Evolutionary conservation across 2,329 filamentous ascomycete genomes (phyloP).

Genomic region (Penicillium sp.): DNA sequence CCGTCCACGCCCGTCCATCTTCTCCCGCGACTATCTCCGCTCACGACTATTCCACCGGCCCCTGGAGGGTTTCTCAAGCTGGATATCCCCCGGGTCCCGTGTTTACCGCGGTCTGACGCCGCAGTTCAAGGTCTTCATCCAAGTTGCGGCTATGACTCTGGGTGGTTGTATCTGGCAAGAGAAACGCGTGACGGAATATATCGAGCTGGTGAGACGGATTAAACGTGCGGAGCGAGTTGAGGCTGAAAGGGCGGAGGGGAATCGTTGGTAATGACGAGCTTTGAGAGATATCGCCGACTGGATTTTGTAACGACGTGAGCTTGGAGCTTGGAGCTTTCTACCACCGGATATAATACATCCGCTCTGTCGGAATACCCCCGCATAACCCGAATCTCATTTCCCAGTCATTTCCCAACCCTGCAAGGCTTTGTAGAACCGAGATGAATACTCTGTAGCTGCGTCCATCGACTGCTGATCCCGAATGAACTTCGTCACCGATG

Average conservation of each 20-base stretch:
- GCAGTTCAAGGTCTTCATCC: slow-evolving; percentile 52
- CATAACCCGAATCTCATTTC: background rate
- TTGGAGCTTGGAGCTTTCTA: background rate
- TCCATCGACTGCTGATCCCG: background rate
- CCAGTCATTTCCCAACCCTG: background rate
- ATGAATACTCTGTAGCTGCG: background rate
- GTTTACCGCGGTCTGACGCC: slow-evolving; percentile 50
- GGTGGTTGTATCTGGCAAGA: slow-evolving; percentile 53
- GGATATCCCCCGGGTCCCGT: slow-evolving; percentile 44
- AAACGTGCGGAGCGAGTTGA: slow-evolving; percentile 44
- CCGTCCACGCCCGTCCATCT: slow-evolving; percentile 25
- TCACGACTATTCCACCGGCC: slow-evolving; percentile 40
- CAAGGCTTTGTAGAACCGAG: background rate
- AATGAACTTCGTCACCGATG: slow-evolving; percentile 1
- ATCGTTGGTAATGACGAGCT: slow-evolving; percentile 11
- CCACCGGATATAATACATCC: background rate
- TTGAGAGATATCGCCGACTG: background rate
- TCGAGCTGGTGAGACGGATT: slow-evolving; percentile 42
- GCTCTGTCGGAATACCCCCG: background rate
- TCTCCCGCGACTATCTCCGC: slow-evolving; percentile 33
- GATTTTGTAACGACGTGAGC: background rate
- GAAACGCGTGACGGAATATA: slow-evolving; percentile 47
- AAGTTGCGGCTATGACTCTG: slow-evolving; percentile 49
- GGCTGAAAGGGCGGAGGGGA: slow-evolving; percentile 26
- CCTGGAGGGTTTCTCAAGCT: slow-evolving; percentile 51